Percentiles rank a stretch among this genome's conserved stretches.
Evolutionary conservation across 2,329 filamentous ascomycete species (phyloP).

Genomic region (Pleurostoma richardsiae): DNA sequence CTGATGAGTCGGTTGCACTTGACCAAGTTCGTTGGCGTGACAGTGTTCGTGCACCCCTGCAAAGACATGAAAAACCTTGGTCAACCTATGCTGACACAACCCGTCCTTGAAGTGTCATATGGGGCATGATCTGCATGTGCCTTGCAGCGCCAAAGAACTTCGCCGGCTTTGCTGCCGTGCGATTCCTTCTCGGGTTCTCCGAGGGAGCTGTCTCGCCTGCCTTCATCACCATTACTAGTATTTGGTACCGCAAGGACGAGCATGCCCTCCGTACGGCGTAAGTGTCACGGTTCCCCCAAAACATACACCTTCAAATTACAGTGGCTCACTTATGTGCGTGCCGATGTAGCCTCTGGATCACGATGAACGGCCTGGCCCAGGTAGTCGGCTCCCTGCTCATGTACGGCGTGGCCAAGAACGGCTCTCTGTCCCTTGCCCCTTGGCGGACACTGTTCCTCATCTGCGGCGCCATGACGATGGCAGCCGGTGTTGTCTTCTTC

Average conservation of each 20-base stretch:
- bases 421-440: conserved; percentile 26
- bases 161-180: conserved; percentile 25
- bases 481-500: conserved; percentile 37
- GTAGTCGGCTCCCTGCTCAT: conserved; percentile 39
- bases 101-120: conserved; percentile 32
- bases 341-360: conserved; percentile 29
- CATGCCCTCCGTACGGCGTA: conserved; percentile 24
- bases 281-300: background rate
- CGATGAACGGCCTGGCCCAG: conserved; percentile 40
- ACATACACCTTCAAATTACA: background rate
- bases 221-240: conserved; percentile 38
- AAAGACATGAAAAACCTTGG: background rate
- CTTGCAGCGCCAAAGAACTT: conserved; percentile 32
- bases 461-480: conserved; percentile 39
- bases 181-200: conserved; percentile 33
- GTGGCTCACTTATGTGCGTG: background rate
- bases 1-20: conserved; percentile 43
- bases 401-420: conserved; percentile 43
- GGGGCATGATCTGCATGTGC: conserved; percentile 34
- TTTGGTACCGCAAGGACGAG: conserved; percentile 32
- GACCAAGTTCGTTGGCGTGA: conserved; percentile 43
- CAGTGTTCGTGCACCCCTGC: conserved; percentile 25
- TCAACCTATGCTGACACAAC: conserved; percentile 12
- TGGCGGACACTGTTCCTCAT: conserved; percentile 45
- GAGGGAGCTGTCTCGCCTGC: conserved; percentile 37